Evolutionary conservation across 345 rosid genomes (phyloP).

Genomic region (Cardamine chenopodiifolia): DNA sequence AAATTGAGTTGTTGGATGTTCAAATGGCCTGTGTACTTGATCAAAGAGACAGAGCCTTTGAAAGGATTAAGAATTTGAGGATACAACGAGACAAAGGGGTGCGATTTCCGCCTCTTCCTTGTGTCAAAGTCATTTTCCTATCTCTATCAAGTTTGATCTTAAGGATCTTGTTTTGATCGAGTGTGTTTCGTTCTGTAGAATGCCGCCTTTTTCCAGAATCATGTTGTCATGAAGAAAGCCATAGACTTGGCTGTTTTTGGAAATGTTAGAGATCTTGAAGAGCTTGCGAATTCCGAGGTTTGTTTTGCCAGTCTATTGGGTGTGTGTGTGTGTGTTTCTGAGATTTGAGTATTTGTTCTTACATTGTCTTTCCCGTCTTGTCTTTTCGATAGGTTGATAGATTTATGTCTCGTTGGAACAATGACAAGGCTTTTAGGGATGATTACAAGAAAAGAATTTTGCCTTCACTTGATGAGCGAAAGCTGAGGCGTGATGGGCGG

Average conservation of each 20-base stretch:
- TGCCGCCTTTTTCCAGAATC: constrained; percentile 50
- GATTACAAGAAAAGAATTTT: constrained; percentile 77
- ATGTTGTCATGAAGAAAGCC: constrained; percentile 51
- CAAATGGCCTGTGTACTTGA: constrained; percentile 49
- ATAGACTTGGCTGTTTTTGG: constrained; percentile 56
- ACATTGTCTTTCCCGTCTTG: too few relatives aligned
- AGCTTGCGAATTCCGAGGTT: constrained; percentile 58
- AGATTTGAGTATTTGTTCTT: constrained; percentile 17
- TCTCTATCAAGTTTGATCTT: not conserved
- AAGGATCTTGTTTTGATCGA: not conserved
- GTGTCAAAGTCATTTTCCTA: not conserved
- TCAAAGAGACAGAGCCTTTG: constrained; percentile 64
- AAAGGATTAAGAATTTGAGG: constrained; percentile 57
- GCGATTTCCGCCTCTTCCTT: constrained; percentile 23
- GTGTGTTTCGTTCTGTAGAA: constrained; percentile 52
- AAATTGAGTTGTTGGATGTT: constrained; percentile 54
- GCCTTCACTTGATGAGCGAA: constrained; percentile 62
- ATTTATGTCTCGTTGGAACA: constrained; percentile 69
- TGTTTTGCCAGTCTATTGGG: constrained; percentile 22
- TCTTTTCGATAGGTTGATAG: constrained; percentile 60
- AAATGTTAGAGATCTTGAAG: constrained; percentile 57
- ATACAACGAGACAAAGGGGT: constrained; percentile 70
- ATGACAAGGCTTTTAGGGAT: constrained; percentile 66
- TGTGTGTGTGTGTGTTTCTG: not conserved
- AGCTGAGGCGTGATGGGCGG: constrained; percentile 66